phyloP scores from a whole-genome alignment of 306 rosid species.

The Cucurbita moschata region DNA sequence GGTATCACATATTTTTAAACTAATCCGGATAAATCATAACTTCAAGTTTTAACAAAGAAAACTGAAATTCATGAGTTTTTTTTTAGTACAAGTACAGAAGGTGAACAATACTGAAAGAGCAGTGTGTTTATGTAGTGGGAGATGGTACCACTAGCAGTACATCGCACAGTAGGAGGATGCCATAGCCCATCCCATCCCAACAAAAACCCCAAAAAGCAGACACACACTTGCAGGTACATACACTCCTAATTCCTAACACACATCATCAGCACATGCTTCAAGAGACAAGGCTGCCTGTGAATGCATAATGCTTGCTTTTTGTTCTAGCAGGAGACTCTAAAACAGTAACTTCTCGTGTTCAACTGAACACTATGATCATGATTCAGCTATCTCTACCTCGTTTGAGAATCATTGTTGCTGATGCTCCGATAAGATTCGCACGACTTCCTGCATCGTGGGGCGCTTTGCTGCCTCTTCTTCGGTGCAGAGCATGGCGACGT shows the following conservation, averaged over 20 bases:
- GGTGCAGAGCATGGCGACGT: conserved; percentile 84
- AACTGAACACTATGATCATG: too few relatives aligned
- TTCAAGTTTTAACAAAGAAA: too few relatives aligned
- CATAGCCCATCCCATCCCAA: not conserved
- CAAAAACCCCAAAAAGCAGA: not conserved
- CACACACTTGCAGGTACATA: not conserved
- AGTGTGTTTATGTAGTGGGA: not conserved
- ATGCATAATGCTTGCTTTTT: not conserved
- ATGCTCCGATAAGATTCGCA: conserved; percentile 81
- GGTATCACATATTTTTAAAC: too few relatives aligned
- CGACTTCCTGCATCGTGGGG: conserved; percentile 92
- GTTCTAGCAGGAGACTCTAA: not conserved
- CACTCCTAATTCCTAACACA: not conserved
- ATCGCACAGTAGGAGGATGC: not conserved
- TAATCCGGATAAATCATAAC: too few relatives aligned
- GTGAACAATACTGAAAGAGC: not conserved
- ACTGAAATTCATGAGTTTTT: too few relatives aligned
- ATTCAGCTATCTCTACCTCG: not conserved
- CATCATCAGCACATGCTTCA: not conserved
- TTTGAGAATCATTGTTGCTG: conserved; percentile 44
- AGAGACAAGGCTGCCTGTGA: not conserved
- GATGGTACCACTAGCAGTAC: not conserved
- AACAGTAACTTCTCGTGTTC: not conserved
- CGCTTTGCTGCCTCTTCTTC: conserved; percentile 93
- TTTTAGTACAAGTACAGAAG: too few relatives aligned